Evolutionary conservation across 495 filamentous ascomycete species (phyloP), one percentile per base, ranked within the genome.

Genomic region (Hypoxylon fragiforme): DNA sequence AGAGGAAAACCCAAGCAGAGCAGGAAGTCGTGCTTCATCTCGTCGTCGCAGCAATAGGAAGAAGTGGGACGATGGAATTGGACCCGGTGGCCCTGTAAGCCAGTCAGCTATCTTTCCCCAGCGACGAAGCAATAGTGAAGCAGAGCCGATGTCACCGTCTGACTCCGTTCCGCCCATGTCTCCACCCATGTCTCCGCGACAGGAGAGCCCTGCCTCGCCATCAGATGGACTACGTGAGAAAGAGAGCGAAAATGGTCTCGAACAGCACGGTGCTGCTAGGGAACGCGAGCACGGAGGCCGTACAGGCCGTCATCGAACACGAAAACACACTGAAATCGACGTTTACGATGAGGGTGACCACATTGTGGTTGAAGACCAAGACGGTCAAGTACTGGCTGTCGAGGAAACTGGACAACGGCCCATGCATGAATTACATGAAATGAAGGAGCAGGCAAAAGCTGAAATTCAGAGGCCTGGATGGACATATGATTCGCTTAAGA

Each of bases 51-150:
- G 86, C 49, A 85, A 78, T 47, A 88, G 79, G 50, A 90, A 82
- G 72, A 77, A 70, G 68, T 88, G 84, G 79, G 84, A 86, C 50
- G 76, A 83, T 43, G 87, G 85, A 1, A 84, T 81, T 57, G 86
- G 89, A 18, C 86, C 88, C 4, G 94, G 94, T 45, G 94, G 94
- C 0, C 94, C 91, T 3, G 89, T 98, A 51, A 88, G 81, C 49
- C 85, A 95, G 68, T 95, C 92, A 28, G 94, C 94, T 14, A 97
- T 98, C 61, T 79, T 80, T 56, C 94, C 94, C 34, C 78, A 82
- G 42, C 78, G 82, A 38, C 77, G 77, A 43, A 75, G 67, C 58
- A 64, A 73, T 22, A 70, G 63, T 30, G 75, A 73, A 14, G 60
- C 62, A 3, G 51, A 64, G 28, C 39, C 63, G 3, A 44, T 65